These are phyloP conservation scores for Ligustrum vulgare DNA, from an alignment of 257 asterid species.

Conservation along the genomic window DNA sequence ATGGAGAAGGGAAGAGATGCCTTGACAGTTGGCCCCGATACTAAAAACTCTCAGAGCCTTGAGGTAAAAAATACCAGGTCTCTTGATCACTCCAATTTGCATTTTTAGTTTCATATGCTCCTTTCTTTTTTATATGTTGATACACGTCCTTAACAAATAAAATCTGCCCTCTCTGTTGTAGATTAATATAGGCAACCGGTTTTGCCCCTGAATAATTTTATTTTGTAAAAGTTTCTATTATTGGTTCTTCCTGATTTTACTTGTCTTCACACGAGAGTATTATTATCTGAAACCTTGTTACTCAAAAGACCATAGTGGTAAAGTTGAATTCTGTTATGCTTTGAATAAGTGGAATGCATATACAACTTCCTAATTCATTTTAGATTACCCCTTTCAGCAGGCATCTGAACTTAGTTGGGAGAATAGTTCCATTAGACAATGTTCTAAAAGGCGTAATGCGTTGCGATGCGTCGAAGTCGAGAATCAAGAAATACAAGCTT, in stretches of 20 bases:
- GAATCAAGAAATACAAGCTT: too few relatives aligned
- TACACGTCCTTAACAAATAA: not conserved
- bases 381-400: not conserved
- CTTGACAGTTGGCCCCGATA: constrained; percentile 22
- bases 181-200: not conserved
- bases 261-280: not conserved
- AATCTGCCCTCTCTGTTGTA: not conserved
- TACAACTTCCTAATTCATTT: not conserved
- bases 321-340: not conserved
- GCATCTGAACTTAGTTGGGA: not conserved
- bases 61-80: constrained; percentile 41
- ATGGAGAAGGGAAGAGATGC: constrained; percentile 27
- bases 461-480: too few relatives aligned
- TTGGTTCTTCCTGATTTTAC: not conserved
- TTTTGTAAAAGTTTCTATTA: not conserved
- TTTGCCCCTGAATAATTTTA: not conserved
- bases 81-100: constrained; percentile 9
- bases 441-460: too few relatives aligned
- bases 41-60: constrained; percentile 31
- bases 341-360: not conserved
- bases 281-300: not conserved
- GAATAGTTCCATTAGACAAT: not conserved
- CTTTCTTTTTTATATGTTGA: not conserved
- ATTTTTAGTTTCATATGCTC: not conserved
- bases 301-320: not conserved